These are phyloP conservation scores for Phytophthora lateralis DNA, from an alignment of 352 stramenopile species.

Conservation along the genomic window DNA sequence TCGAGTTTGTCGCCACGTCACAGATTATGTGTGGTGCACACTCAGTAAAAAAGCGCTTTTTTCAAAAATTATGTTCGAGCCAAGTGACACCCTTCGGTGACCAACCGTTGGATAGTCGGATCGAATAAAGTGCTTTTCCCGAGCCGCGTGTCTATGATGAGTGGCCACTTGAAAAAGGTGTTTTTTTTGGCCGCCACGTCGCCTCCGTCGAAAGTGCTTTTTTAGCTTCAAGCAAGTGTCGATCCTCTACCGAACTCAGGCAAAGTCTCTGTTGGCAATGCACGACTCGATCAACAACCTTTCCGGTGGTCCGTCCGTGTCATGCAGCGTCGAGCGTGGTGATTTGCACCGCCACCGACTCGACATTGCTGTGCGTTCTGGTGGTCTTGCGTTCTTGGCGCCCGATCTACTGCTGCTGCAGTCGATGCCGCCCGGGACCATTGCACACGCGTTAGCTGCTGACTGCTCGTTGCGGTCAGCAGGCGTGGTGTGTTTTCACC, in stretches of 20 bases:
- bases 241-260: background rate
- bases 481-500: conserved; percentile 28
- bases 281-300: background rate
- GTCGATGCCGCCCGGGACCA: background rate
- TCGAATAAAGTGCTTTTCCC: no score
- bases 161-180: background rate
- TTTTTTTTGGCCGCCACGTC: background rate
- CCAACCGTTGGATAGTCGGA: background rate
- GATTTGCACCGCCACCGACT: background rate
- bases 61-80: no score
- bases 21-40: background rate
- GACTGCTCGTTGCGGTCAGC: background rate
- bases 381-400: conserved; percentile 6
- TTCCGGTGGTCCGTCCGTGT: background rate
- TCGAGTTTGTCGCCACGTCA: background rate
- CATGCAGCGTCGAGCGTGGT: background rate
- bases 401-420: background rate
- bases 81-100: no score
- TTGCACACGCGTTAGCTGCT: conserved; percentile 5
- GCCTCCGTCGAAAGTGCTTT: conserved; percentile 1
- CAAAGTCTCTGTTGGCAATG: conserved; percentile 1
- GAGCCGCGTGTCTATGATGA: background rate
- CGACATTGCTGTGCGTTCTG: conserved; percentile 6
- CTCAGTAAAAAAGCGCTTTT: background rate
- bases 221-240: background rate